Evolutionary conservation across 805 yeast species (phyloP).

Genomic region (Schwanniomyces vanrijiae): DNA sequence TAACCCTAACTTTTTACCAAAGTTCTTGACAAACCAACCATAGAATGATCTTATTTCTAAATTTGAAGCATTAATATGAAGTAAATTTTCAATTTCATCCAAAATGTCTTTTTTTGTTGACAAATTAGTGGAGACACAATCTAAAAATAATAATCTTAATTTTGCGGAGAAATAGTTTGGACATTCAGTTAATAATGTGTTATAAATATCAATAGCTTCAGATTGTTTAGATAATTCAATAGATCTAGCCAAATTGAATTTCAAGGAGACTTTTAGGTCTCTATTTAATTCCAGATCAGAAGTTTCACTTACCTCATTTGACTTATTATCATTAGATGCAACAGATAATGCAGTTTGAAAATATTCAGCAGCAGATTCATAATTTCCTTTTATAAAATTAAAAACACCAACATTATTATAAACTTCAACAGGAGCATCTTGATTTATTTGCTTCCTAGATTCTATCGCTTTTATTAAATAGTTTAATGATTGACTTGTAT

Average conservation of each 20-base stretch:
- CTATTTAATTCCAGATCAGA: constrained; percentile 19
- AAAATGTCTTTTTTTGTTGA: constrained; percentile 46
- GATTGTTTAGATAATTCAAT: constrained; percentile 48
- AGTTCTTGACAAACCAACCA: constrained; percentile 80
- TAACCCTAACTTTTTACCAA: constrained; percentile 50
- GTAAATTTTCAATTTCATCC: constrained; percentile 53
- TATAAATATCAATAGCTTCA: constrained; percentile 49
- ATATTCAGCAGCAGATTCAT: constrained; percentile 53
- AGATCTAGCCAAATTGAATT: constrained; percentile 77
- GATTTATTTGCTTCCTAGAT: constrained; percentile 38
- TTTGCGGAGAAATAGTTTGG: constrained; percentile 78
- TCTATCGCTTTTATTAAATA: constrained; percentile 63
- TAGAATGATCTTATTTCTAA: constrained; percentile 87
- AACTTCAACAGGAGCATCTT: constrained; percentile 57
- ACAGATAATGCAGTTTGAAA: constrained; percentile 52
- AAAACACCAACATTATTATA: constrained; percentile 85
- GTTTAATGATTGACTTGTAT: constrained; percentile 64
- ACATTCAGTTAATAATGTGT: constrained; percentile 51
- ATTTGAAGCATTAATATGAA: constrained; percentile 56
- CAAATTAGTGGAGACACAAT: constrained; percentile 44
- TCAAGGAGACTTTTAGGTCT: constrained; percentile 32
- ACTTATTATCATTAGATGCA: constrained; percentile 25
- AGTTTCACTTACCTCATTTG: constrained; percentile 42
- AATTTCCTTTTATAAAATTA: constrained; percentile 63
- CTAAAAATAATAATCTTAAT: constrained; percentile 65